These are phyloP conservation scores for Boletus rex-veris DNA, from an alignment of 768 basidiomycete species.

Conservation along the genomic window DNA sequence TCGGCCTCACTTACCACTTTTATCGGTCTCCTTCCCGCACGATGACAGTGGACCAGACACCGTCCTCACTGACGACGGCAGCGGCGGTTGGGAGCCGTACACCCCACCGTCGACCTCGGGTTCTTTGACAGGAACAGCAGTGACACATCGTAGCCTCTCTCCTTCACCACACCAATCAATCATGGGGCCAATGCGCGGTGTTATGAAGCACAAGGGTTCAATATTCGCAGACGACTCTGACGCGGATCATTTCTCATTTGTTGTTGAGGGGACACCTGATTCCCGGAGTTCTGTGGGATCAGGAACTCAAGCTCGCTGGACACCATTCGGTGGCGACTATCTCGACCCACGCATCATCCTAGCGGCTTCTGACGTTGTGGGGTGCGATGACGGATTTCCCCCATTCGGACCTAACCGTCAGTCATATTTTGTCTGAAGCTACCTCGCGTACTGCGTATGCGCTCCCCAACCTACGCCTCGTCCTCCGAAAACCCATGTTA, in stretches of 20 bases:
- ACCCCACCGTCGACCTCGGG: slow-evolving; percentile 59
- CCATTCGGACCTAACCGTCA: slow-evolving; percentile 46
- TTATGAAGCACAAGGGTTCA: slow-evolving; percentile 29
- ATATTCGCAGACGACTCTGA: slow-evolving; percentile 49
- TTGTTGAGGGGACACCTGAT: slow-evolving; percentile 20
- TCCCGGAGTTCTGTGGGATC: slow-evolving; percentile 15
- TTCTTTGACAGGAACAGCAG: slow-evolving; percentile 44
- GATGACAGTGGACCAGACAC: slow-evolving; percentile 54
- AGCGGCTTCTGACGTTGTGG: slow-evolving; percentile 29
- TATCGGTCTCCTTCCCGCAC: slow-evolving; percentile 38
- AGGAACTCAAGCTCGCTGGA: slow-evolving; percentile 17
- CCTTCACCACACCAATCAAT: slow-evolving; percentile 17
- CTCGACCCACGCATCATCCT: slow-evolving; percentile 32
- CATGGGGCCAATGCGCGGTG: slow-evolving; percentile 40
- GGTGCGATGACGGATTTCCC: slow-evolving; percentile 38
- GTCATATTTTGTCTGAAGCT: slow-evolving; percentile 27
- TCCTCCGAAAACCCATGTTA: neutral
- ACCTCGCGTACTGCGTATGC: neutral
- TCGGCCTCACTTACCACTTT: slow-evolving; percentile 47
- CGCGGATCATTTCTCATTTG: slow-evolving; percentile 51
- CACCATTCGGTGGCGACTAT: slow-evolving; percentile 32
- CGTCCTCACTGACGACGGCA: slow-evolving; percentile 45
- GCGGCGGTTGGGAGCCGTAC: slow-evolving; percentile 58
- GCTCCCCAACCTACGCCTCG: no score
- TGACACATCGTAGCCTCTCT: slow-evolving; percentile 40